A percentile compares a stretch with the other conserved stretches of the same genome.
Conservation (phyloP, 768 basidiomycete species). For the Suillus bovinus region DNA sequence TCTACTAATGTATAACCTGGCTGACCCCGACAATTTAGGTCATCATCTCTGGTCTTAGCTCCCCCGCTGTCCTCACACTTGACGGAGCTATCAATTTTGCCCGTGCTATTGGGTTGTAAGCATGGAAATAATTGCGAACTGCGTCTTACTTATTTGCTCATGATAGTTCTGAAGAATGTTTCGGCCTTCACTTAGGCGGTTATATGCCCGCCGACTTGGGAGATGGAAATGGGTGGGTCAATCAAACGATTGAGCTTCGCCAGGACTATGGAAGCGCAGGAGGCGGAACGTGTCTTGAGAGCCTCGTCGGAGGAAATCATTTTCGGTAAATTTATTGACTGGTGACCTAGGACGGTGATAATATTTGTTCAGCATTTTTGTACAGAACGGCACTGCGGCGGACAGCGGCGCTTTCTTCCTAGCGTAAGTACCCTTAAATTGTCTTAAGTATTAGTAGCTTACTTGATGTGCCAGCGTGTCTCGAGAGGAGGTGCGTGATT, state of each 20-base stretch:
- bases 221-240: conserved; percentile 45
- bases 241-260: conserved; percentile 46
- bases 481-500: conserved; percentile 40
- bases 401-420: conserved; percentile 55
- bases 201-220: conserved; percentile 46
- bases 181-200: conserved; percentile 35
- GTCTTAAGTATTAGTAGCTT: not conserved
- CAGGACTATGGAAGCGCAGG: conserved; percentile 39
- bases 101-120: conserved; percentile 62
- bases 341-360: not conserved
- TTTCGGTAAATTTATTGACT: conserved; percentile 35
- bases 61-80: conserved; percentile 54
- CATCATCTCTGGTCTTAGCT: conserved; percentile 67
- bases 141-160: conserved; percentile 4
- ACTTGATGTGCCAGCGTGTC: conserved; percentile 39
- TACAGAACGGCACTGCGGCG: conserved; percentile 58
- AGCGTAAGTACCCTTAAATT: conserved; percentile 41
- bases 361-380: conserved; percentile 44
- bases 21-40: conserved; percentile 35
- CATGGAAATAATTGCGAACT: conserved; percentile 6
- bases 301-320: conserved; percentile 47
- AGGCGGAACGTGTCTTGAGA: conserved; percentile 48
- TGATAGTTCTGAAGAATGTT: conserved; percentile 41
- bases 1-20: not conserved
- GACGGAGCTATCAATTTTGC: conserved; percentile 60